Evolutionary conservation across 176 grass and related monocot genomes (phyloP).

Genomic region (Dendrocalamus sinicus): DNA sequence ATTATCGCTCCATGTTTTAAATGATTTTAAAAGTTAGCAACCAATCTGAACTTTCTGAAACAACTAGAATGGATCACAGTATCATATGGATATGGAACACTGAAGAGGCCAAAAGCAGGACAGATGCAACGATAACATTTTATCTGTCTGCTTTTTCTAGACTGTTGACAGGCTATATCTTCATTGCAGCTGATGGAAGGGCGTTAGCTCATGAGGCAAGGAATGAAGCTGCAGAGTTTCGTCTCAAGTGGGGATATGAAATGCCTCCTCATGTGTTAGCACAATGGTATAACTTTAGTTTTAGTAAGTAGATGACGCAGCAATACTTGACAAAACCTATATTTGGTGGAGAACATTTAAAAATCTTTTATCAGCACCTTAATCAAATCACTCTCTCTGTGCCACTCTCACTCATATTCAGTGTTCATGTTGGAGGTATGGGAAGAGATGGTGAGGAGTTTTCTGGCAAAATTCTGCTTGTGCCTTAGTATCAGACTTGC

Average conservation of each 20-base stretch:
- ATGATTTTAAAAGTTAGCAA: background rate
- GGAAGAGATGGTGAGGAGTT: background rate
- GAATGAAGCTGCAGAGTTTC: conserved; percentile 60
- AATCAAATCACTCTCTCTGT: background rate
- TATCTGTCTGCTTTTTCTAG: background rate
- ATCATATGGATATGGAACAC: background rate
- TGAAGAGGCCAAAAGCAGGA: background rate
- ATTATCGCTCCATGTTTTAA: background rate
- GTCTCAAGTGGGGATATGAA: conserved; percentile 70
- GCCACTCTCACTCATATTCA: background rate
- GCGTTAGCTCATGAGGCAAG: conserved; percentile 63
- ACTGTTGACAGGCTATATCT: conserved; percentile 8
- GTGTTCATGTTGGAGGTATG: background rate
- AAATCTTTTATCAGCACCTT: background rate
- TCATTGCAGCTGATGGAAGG: conserved; percentile 57
- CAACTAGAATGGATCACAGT: background rate
- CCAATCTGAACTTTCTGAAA: background rate
- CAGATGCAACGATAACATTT: background rate
- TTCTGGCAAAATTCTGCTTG: conserved; percentile 5
- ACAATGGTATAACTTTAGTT: conserved; percentile 55
- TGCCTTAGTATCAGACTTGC: background rate
- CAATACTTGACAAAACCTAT: background rate
- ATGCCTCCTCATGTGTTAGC: conserved; percentile 68
- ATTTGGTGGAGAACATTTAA: background rate
- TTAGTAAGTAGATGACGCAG: conserved; percentile 22